Conservation (phyloP, 768 basidiomycete species). For the Coprinellus micaceus region DNA sequence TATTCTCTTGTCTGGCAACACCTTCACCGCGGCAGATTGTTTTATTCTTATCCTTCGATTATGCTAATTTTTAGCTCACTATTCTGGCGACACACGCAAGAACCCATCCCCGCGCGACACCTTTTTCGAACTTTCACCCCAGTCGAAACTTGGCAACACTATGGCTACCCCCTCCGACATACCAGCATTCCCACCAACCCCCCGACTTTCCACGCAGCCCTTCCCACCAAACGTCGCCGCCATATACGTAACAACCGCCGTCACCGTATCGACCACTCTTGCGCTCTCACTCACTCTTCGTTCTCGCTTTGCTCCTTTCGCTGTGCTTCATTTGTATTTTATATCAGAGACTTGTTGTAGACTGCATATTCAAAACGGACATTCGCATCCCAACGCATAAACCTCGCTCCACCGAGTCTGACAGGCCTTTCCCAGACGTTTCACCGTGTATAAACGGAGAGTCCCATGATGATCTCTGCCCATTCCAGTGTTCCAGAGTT, state of each 20-base stretch:
- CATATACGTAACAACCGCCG: not conserved
- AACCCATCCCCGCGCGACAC: too few species aligned
- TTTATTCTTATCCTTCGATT: constrained; percentile 7
- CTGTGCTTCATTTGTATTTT: constrained; percentile 1
- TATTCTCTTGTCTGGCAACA: not conserved
- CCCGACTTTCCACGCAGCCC: not conserved
- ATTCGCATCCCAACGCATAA: too few species aligned
- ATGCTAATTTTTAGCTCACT: not conserved
- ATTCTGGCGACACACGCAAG: constrained; percentile 7
- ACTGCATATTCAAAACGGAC: not conserved
- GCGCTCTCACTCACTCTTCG: not conserved
- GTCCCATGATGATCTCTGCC: too few species aligned
- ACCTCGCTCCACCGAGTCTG: too few species aligned
- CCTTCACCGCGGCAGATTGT: not conserved
- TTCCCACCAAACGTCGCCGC: constrained; percentile 1
- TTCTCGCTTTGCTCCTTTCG: constrained; percentile 6
- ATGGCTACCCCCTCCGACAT: not conserved
- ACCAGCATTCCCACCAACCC: not conserved
- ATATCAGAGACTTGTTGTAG: not conserved
- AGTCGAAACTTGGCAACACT: not conserved
- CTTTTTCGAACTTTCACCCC: too few species aligned
- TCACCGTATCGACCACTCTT: not conserved
- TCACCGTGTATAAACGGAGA: too few species aligned
- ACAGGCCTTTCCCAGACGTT: too few species aligned
- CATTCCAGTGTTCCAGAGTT: too few species aligned